Evolutionary conservation across 1,284 basidiomycete species (phyloP).

Genomic region (Ustilago vetiveriae): DNA sequence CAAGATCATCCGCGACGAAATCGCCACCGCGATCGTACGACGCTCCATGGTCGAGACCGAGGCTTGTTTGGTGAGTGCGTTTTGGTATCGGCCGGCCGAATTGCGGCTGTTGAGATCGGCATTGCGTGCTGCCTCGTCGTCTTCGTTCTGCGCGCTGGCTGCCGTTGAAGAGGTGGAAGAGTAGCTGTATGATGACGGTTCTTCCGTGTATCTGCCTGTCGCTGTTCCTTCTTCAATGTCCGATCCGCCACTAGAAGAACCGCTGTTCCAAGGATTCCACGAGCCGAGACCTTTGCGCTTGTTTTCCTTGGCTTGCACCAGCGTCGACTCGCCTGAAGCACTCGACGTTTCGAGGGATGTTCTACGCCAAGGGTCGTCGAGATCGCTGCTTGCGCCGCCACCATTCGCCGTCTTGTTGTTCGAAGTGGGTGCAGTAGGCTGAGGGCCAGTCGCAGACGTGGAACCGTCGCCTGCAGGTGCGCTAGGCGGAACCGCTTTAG

Average conservation of each 20-base stretch:
- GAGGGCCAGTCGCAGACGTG: conserved; percentile 20
- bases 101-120: conserved; percentile 44
- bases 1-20: conserved; percentile 83
- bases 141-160: background rate
- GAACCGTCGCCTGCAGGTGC: conserved; percentile 40
- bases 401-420: conserved; percentile 4
- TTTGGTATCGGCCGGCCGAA: conserved; percentile 23
- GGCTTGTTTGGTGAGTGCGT: conserved; percentile 22
- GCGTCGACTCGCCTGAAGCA: conserved; percentile 30
- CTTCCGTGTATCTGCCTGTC: conserved; percentile 20
- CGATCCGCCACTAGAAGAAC: conserved; percentile 18
- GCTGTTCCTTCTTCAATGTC: conserved; percentile 36
- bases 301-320: conserved; percentile 29
- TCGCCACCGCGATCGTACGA: conserved; percentile 80
- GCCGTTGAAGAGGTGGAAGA: background rate
- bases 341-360: conserved; percentile 27
- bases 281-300: conserved; percentile 33
- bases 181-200: conserved; percentile 15
- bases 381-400: background rate
- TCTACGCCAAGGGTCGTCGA: conserved; percentile 42
- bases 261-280: conserved; percentile 56
- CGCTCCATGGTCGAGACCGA: conserved; percentile 67
- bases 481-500: conserved; percentile 31
- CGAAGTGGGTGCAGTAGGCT: conserved; percentile 18
- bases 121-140: conserved; percentile 35